Base-by-base conservation (phyloP, 1,284 basidiomycete species). In the Pseudozyma sp. region DNA sequence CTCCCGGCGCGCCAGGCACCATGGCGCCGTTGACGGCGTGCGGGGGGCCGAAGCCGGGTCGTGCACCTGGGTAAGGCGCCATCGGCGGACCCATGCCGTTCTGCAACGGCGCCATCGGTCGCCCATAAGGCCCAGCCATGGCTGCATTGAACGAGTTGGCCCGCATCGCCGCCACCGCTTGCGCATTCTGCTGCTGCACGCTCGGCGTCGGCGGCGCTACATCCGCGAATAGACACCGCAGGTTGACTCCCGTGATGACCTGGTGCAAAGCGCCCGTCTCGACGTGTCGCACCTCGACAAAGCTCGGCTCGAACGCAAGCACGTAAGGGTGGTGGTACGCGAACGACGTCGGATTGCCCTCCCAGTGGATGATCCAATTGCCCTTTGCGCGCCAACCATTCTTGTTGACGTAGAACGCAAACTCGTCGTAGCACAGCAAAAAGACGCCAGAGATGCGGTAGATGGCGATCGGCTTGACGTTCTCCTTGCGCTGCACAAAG, bases 381-480 rank as follows among this genome's bases (percentile, higher is more conserved):
- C 90, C 91, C 57, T 94, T 88, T 48, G 94, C 93, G 60, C 94
- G 88, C 88, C 94, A 93, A 11, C 97, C 97, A 76, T 91, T 96
- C 87, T 94, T 94, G 86, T 98, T 97, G 79, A 99, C 94, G 85
- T 97, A 99, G 84, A 99, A 98, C 0, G 97, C 96, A 84, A 97
- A 98, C 86, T 98, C 96, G 85, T 98, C 96, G 86, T 99, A 99
- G 85, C 97, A 99, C 45, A 99, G 86, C 66, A 99, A 86, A 86
- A 99, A 99, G 83, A 98, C 96, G 80, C 94, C 94, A 76, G 95
- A 94, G 73, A 99, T 93, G 53, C 96, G 89, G 85, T 96, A 99
- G 70, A 99, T 97, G 7, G 95, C 94, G 87, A 99, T 92, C 8
- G 97, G 97, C 63, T 92, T 89, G 52, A 97, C 88, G 80, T 91